phyloP scores from a whole-genome alignment of 2,329 filamentous ascomycete genomes.

The Scedosporium dehoogii region DNA sequence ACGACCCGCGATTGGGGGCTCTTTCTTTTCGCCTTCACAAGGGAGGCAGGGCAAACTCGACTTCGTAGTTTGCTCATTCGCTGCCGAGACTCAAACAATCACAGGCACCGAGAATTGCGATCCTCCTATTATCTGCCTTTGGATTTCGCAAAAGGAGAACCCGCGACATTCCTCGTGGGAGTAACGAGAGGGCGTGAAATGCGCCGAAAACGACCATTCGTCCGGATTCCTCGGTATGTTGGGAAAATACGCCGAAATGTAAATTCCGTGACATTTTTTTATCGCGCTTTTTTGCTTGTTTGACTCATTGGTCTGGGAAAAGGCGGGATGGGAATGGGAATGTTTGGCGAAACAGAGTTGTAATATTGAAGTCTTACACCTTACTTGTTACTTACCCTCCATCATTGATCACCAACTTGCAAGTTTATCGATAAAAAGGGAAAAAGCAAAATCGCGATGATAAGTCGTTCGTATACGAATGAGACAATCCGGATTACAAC shows the following conservation, averaged over 20 bases:
- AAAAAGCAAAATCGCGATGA: not conserved
- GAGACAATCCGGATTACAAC: not conserved
- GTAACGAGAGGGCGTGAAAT: too few species aligned
- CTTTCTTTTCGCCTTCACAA: not conserved
- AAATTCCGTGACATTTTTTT: too few species aligned
- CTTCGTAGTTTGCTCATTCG: too few species aligned
- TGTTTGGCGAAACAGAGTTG: too few species aligned
- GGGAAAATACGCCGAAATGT: too few species aligned
- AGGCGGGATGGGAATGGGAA: too few species aligned
- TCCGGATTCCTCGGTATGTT: not conserved
- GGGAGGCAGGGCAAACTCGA: too few species aligned
- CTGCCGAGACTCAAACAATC: too few species aligned
- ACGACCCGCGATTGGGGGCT: slow-evolving; percentile 17
- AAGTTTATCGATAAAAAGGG: not conserved
- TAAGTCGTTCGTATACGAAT: not conserved
- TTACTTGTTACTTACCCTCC: not conserved
- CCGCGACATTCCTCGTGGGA: not conserved
- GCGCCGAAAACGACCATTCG: too few species aligned
- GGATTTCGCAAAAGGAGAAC: not conserved
- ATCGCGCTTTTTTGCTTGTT: not conserved
- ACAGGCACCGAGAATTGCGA: too few species aligned
- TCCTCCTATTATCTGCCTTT: not conserved
- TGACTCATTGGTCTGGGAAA: not conserved
- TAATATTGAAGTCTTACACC: not conserved
- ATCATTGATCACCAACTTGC: not conserved